Base-by-base conservation (phyloP, 2,329 filamentous ascomycete genomes). In the Xylaria digitata region DNA sequence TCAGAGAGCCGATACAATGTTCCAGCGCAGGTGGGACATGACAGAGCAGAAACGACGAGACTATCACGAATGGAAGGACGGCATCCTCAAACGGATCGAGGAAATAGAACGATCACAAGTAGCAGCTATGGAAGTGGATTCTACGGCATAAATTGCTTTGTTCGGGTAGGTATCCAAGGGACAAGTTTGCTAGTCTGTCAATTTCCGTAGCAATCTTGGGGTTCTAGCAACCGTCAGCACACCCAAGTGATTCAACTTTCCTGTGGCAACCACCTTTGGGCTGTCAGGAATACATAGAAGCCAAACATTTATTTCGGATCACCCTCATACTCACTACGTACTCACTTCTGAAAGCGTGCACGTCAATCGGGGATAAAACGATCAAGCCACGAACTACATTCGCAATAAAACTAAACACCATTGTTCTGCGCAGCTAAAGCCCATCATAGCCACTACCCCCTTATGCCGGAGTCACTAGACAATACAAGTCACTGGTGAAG, bases 21-120 rank as follows among this genome's bases (percentile, higher is more conserved):
- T 94, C 72, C 91, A 94, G 77, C 89, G 90, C 70, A 85, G 86
- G 53, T 89, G 92, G 73, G 90, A 89, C 73, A 78, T 94, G 72
- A 90, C 89, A 69, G 87, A 90, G 55, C 81, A 84, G 67, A 88
- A 87, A 71, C 83, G 84, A 72, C 82, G 81, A 46, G 87, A 90
- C 11, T 94, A 89, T 75, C 80, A 77, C 50, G 77, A 76, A 19
- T 96, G 92, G 92, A 90, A 90, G 77, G 82, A 83, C 4, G 79
- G 77, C 1, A 85, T 93, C 30, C 72, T 92, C 75, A 80, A 78
- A 65, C 83, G 83, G 70, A 87, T 92, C 65, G 78, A 82, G 26
- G 77, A 82, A 65, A 77, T 86, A 50, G 82, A 87, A 70, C 75
- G 60, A 52, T 69, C 59, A 30, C 67, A 66, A 26, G 63, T 63